Conservation (phyloP, 306 rosid species). For the Prunus campanulata region DNA sequence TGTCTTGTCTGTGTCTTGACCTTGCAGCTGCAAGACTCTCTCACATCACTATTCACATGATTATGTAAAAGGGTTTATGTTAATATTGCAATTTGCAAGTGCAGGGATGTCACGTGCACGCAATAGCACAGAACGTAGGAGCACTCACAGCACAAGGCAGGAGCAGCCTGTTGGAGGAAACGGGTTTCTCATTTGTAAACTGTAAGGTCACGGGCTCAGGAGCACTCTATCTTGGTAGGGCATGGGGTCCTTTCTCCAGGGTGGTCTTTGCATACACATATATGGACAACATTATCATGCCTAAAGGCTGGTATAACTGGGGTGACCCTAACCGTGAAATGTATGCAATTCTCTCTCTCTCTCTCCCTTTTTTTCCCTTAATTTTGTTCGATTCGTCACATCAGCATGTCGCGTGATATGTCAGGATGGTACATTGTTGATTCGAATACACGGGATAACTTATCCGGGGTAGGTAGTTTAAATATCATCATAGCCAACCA, state of each 20-base stretch:
- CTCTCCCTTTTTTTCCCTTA: neutral
- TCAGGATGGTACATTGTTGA: neutral
- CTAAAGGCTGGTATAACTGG: constrained; percentile 99
- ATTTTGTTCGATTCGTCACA: neutral
- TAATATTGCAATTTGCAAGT: neutral
- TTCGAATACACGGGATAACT: neutral
- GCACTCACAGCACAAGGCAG: constrained; percentile 96
- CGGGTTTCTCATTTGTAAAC: constrained; percentile 93
- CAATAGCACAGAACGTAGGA: constrained; percentile 71
- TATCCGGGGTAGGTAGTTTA: neutral
- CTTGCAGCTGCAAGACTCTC: neutral
- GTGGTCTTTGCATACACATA: constrained; percentile 85
- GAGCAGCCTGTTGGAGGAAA: constrained; percentile 69
- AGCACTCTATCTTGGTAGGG: constrained; percentile 92
- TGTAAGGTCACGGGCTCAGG: constrained; percentile 99
- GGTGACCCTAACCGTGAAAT: constrained; percentile 92
- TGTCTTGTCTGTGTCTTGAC: neutral
- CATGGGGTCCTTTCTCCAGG: constrained; percentile 97
- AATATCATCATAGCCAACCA: neutral
- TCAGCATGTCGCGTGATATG: neutral
- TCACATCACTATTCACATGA: neutral
- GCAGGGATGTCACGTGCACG: constrained; percentile 96
- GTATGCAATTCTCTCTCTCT: constrained; percentile 31
- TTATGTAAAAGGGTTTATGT: neutral
- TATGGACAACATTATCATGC: constrained; percentile 95